Conservation (phyloP, 1,139 yeast species). For the Nakaseomyces kungkrabaensis region DNA sequence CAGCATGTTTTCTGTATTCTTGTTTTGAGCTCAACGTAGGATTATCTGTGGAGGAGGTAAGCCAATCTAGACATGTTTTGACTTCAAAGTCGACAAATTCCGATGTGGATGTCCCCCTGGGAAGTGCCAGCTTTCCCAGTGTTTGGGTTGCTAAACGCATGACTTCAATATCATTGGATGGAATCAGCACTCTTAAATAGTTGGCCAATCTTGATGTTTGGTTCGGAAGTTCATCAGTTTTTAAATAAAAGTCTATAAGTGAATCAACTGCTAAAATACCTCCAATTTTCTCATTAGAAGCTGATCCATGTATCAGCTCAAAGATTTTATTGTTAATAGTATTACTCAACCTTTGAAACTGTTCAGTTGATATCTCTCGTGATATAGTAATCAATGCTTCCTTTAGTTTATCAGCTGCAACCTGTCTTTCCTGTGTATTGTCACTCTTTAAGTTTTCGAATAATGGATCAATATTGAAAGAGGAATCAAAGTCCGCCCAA, state of each 20-base stretch:
- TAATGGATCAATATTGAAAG: constrained; percentile 21
- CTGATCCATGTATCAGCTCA: constrained; percentile 71
- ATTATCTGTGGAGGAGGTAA: constrained; percentile 43
- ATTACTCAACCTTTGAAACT: constrained; percentile 68
- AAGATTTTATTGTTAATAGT: constrained; percentile 82
- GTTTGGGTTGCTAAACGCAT: constrained; percentile 83
- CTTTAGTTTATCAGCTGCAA: constrained; percentile 59
- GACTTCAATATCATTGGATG: constrained; percentile 73
- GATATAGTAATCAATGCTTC: constrained; percentile 60
- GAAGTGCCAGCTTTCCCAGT: constrained; percentile 77
- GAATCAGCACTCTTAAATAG: constrained; percentile 69
- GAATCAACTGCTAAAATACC: constrained; percentile 88
- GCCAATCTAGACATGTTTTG: constrained; percentile 82
- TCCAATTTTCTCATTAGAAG: constrained; percentile 66
- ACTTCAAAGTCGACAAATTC: constrained; percentile 92
- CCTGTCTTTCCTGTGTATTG: constrained; percentile 39
- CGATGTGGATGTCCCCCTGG: constrained; percentile 81
- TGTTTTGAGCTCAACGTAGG: constrained; percentile 50
- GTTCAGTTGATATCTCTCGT: constrained; percentile 68
- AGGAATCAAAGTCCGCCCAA: constrained; percentile 22
- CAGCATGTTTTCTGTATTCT: constrained; percentile 82
- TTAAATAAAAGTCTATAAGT: constrained; percentile 66
- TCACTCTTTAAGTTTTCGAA: constrained; percentile 26
- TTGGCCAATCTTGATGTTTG: constrained; percentile 87
- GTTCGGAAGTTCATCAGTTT: constrained; percentile 73